phyloP scores from a whole-genome alignment of 441 rosid species.

The Arabidopsis hybrid region DNA sequence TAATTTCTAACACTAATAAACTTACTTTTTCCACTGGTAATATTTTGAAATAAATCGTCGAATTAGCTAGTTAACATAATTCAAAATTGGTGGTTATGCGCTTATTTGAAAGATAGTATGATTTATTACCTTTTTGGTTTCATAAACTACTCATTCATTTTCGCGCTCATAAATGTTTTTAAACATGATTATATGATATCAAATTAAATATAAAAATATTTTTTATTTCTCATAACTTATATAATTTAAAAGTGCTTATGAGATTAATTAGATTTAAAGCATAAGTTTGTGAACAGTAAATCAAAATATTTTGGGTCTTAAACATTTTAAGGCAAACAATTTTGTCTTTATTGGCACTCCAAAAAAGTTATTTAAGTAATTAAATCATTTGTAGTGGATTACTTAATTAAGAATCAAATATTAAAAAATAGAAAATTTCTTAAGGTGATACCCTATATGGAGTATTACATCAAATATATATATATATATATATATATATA shows the following conservation, averaged over 20 bases:
- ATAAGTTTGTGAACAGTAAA: neutral
- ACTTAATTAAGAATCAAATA: neutral
- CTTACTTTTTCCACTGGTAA: neutral
- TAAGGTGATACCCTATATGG: neutral
- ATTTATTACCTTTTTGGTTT: neutral
- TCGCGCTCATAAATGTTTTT: neutral
- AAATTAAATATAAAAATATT: neutral
- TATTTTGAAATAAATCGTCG: neutral
- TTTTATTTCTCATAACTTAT: neutral
- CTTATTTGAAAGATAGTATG: neutral
- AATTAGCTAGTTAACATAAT: neutral
- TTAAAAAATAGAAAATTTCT: no score
- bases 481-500: no score
- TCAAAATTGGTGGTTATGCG: neutral
- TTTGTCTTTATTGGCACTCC: neutral
- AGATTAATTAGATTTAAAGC: neutral
- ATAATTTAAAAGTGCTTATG: neutral
- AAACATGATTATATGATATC: neutral
- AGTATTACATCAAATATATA: no score
- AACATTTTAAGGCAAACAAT: neutral
- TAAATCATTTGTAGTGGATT: neutral
- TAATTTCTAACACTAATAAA: neutral
- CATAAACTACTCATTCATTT: neutral
- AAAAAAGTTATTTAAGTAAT: neutral
- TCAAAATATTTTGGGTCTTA: neutral